These are phyloP conservation scores for Eutrema yunnanense DNA, from an alignment of 345 rosid species.

Conservation along the genomic window DNA sequence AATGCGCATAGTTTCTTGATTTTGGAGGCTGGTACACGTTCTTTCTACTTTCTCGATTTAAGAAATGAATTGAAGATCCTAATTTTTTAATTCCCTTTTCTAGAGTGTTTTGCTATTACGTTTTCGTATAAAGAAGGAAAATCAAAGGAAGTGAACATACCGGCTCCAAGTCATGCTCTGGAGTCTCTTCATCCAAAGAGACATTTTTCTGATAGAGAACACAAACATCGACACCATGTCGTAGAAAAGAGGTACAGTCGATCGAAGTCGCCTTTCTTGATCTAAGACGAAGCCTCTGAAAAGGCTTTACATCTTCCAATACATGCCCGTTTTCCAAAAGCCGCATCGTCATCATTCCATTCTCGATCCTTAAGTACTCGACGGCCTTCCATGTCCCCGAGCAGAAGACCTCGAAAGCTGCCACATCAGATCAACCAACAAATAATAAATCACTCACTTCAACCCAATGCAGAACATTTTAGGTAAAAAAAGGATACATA, in stretches of 20 bases:
- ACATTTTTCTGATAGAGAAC: conserved; percentile 35
- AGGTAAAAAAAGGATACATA: neutral
- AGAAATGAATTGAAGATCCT: too few relatives aligned
- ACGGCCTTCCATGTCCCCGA: conserved; percentile 60
- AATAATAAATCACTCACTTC: neutral
- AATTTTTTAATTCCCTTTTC: neutral
- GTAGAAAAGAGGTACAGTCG: conserved; percentile 70
- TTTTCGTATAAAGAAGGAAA: neutral
- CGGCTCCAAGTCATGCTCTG: conserved; percentile 21
- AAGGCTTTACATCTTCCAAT: conserved; percentile 39
- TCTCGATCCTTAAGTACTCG: conserved; percentile 41
- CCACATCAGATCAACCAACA: conserved; percentile 6
- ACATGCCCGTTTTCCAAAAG: conserved; percentile 30
- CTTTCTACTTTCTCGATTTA: too few relatives aligned
- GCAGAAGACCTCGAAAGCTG: conserved; percentile 75
- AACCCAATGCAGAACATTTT: neutral
- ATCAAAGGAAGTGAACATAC: conserved; percentile 24
- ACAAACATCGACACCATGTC: conserved; percentile 76
- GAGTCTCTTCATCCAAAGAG: conserved; percentile 28
- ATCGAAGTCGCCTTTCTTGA: conserved; percentile 54
- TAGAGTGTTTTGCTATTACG: neutral
- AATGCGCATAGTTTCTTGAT: too few relatives aligned
- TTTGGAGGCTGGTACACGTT: too few relatives aligned
- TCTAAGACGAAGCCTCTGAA: conserved; percentile 55
- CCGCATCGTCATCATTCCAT: conserved; percentile 45